These are phyloP conservation scores for Wakefieldia striispora DNA, from an alignment of 768 basidiomycete genomes.

Conservation along the genomic window DNA sequence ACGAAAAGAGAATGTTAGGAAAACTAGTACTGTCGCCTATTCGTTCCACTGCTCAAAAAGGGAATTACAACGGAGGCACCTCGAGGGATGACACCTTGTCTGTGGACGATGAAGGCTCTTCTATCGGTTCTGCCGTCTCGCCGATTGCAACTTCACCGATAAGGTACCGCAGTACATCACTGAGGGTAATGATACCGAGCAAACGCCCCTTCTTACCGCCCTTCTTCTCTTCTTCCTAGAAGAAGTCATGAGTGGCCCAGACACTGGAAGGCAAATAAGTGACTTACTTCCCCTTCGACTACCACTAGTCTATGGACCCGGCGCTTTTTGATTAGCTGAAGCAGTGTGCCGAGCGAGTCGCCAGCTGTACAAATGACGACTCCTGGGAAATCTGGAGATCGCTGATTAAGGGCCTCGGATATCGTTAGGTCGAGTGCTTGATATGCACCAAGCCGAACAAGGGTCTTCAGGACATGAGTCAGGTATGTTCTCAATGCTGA, in stretches of 20 bases:
- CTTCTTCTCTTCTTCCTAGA: slow-evolving; percentile 73
- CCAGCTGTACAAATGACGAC: slow-evolving; percentile 93
- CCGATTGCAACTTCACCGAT: slow-evolving; percentile 63
- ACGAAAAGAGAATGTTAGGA: slow-evolving; percentile 1
- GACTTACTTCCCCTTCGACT: slow-evolving; percentile 81
- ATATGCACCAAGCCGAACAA: slow-evolving; percentile 92
- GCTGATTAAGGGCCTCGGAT: slow-evolving; percentile 86
- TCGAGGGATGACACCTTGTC: slow-evolving; percentile 19
- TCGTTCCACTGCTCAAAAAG: background rate
- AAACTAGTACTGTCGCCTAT: no score
- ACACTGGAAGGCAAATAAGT: background rate
- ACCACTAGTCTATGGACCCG: slow-evolving; percentile 94
- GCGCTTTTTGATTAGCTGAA: slow-evolving; percentile 89
- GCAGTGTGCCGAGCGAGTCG: slow-evolving; percentile 87
- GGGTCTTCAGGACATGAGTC: slow-evolving; percentile 54
- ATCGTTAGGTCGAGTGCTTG: slow-evolving; percentile 95
- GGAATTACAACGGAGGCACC: slow-evolving; percentile 12
- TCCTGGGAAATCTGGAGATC: slow-evolving; percentile 93
- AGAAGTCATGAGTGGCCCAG: background rate
- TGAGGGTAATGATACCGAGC: slow-evolving; percentile 83
- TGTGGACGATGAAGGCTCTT: slow-evolving; percentile 20
- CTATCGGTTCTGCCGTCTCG: slow-evolving; percentile 39
- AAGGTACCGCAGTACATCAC: slow-evolving; percentile 83
- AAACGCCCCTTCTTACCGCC: slow-evolving; percentile 83
- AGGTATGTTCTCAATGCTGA: background rate